These are phyloP conservation scores for Paspalum vaginatum DNA, from an alignment of 176 grass and related monocot species.

Conservation along the genomic window DNA sequence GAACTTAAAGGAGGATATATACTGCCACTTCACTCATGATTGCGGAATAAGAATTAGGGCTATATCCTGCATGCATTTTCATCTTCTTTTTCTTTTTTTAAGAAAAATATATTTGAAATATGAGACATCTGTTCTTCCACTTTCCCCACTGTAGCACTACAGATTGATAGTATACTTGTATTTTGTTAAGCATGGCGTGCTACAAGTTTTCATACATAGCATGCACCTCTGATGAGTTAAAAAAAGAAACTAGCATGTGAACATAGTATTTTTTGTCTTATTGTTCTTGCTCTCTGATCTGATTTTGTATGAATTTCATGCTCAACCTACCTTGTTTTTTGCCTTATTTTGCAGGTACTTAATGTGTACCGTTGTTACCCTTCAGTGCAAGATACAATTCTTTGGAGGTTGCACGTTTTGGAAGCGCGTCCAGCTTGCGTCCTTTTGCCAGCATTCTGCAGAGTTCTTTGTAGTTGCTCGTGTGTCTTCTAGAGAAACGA, in stretches of 20 bases:
- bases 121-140: not conserved
- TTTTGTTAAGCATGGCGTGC: not conserved
- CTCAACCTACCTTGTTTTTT: not conserved
- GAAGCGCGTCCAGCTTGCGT: slow-evolving; percentile 26
- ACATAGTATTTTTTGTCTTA: not conserved
- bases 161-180: not conserved
- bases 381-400: slow-evolving; percentile 6
- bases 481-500: not conserved
- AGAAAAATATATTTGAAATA: not conserved
- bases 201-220: not conserved
- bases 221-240: not conserved
- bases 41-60: not conserved
- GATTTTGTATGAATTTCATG: slow-evolving; percentile 1
- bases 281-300: not conserved
- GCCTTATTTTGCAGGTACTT: slow-evolving; percentile 45
- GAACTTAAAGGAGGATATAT: slow-evolving; percentile 13
- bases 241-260: not conserved
- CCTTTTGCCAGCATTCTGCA: slow-evolving; percentile 1
- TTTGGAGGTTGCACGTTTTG: slow-evolving; percentile 9
- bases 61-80: not conserved
- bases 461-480: slow-evolving; percentile 17
- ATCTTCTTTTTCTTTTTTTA: not conserved
- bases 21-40: not conserved
- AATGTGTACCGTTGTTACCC: not conserved
- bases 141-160: not conserved